These are phyloP conservation scores for Astrocystis sublimbata DNA, from an alignment of 495 filamentous ascomycete genomes.

Conservation along the genomic window DNA sequence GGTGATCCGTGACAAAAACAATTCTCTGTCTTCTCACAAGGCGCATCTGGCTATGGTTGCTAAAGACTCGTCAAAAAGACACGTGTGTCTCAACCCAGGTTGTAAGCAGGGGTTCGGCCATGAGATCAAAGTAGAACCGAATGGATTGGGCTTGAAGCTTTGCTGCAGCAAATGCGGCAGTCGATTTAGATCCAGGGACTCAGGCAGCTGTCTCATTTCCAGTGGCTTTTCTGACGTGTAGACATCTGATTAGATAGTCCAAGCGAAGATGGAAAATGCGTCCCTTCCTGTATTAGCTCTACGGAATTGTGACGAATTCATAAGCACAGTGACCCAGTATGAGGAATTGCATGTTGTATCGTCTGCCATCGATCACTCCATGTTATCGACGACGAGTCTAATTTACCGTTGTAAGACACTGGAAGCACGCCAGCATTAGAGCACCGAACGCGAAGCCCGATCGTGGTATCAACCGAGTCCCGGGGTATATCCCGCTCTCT, in stretches of 20 bases:
- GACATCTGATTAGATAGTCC: neutral
- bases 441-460: neutral
- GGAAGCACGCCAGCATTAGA: neutral
- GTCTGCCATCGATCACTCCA: neutral
- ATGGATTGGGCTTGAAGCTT: no score
- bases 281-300: neutral
- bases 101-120: no score
- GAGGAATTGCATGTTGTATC: neutral
- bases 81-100: no score
- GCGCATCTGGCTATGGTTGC: no score
- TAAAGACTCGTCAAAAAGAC: no score
- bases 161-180: no score
- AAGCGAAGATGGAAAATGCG: neutral
- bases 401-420: neutral
- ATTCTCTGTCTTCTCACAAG: no score
- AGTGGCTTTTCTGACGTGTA: neutral
- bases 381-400: neutral
- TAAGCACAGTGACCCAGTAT: neutral
- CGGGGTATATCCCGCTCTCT: neutral
- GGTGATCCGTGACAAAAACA: neutral
- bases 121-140: no score
- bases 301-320: neutral
- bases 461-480: neutral
- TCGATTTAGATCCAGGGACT: no score
- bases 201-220: no score